phyloP scores from a whole-genome alignment of 495 filamentous ascomycete genomes.

The Aspergillus kassunensis region DNA sequence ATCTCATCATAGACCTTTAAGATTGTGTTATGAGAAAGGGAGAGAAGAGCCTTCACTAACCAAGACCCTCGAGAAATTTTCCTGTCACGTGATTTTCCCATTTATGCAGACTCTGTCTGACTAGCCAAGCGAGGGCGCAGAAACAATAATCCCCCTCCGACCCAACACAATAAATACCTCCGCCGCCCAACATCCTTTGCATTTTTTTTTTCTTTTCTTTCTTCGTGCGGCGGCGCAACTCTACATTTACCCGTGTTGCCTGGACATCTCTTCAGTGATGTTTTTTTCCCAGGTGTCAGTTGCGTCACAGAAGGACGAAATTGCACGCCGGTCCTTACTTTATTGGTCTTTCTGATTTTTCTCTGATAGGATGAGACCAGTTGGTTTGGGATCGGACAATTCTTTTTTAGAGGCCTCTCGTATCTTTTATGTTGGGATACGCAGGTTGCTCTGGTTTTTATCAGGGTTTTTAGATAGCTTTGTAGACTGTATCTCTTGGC shows the following conservation, averaged over 20 bases:
- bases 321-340: constrained; percentile 56
- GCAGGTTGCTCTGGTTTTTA: background rate
- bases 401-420: constrained; percentile 13
- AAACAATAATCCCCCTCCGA: too few species aligned
- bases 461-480: background rate
- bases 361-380: constrained; percentile 42
- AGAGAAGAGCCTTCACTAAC: constrained; percentile 11
- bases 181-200: constrained; percentile 7
- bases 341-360: constrained; percentile 44
- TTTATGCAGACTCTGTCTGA: too few species aligned
- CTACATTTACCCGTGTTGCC: constrained; percentile 26
- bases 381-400: constrained; percentile 52
- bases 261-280: constrained; percentile 45
- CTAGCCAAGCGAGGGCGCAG: too few species aligned
- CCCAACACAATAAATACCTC: constrained; percentile 29
- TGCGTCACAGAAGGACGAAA: constrained; percentile 57
- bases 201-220: constrained; percentile 43
- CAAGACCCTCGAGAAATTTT: constrained; percentile 7
- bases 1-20: constrained; percentile 53
- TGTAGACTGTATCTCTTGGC: too few species aligned
- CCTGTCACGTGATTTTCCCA: too few species aligned
- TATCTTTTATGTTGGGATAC: constrained; percentile 10
- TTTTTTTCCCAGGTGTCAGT: constrained; percentile 51
- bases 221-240: constrained; percentile 62
- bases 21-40: constrained; percentile 22